Evolutionary conservation across 768 basidiomycete species (phyloP).

Genomic region (Mycena leptocephala): DNA sequence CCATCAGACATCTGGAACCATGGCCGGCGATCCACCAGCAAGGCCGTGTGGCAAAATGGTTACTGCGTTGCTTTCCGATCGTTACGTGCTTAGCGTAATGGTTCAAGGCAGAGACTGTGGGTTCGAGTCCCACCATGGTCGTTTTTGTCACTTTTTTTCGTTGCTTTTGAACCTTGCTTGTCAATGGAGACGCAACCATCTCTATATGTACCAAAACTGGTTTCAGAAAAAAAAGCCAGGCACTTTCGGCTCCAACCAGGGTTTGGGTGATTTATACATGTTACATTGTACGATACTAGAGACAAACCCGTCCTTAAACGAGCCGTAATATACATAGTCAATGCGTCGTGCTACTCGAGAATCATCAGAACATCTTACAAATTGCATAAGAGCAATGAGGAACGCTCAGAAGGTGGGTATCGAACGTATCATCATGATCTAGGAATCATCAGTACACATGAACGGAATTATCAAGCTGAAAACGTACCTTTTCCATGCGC

Average conservation of each 20-base stretch:
- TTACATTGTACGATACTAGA: too few relatives aligned
- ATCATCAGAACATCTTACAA: too few relatives aligned
- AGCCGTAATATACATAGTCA: too few relatives aligned
- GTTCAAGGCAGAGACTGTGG: slow-evolving; percentile 42
- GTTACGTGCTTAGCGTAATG: neutral
- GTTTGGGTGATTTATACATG: too few relatives aligned
- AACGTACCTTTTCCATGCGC: slow-evolving; percentile 71
- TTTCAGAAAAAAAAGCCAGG: too few relatives aligned
- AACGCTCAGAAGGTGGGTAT: slow-evolving; percentile 59
- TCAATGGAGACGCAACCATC: too few relatives aligned
- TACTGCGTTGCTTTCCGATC: slow-evolving; percentile 46
- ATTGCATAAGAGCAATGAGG: too few relatives aligned
- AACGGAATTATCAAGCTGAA: neutral
- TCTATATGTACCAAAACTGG: too few relatives aligned
- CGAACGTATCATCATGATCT: slow-evolving; percentile 65
- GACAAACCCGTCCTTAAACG: too few relatives aligned
- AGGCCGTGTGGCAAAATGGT: slow-evolving; percentile 41
- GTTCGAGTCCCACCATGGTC: slow-evolving; percentile 46
- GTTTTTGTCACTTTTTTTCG: neutral
- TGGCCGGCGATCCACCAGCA: too few relatives aligned
- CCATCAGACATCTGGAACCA: too few relatives aligned
- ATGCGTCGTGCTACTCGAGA: neutral
- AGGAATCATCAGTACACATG: neutral
- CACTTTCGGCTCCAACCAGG: too few relatives aligned
- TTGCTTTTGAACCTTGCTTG: slow-evolving; percentile 23